Conservation (phyloP, 495 filamentous ascomycete genomes). For the Penicillium egyptiacum region DNA sequence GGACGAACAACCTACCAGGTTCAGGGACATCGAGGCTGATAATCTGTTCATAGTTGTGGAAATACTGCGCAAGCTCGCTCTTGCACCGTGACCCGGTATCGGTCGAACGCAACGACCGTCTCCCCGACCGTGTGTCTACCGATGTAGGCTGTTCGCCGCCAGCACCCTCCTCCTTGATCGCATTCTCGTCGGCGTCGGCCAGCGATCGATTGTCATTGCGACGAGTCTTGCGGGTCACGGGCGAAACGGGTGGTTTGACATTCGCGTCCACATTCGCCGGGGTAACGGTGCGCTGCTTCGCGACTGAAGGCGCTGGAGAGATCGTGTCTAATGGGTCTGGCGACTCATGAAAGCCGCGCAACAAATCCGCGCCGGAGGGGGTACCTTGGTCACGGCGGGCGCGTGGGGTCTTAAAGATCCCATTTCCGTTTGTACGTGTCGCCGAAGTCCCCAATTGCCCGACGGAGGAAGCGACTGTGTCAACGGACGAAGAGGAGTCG, state of each 20-base stretch:
- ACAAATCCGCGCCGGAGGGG: conserved; percentile 14
- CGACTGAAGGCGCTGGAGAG: conserved; percentile 24
- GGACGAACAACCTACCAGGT: conserved; percentile 56
- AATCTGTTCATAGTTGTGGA: conserved; percentile 87
- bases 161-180: neutral
- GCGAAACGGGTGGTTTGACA: conserved; percentile 8
- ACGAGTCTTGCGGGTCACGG: conserved; percentile 20
- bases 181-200: conserved; percentile 1
- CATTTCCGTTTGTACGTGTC: conserved; percentile 26
- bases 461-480: conserved; percentile 20
- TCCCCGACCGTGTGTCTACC: conserved; percentile 23
- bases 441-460: conserved; percentile 22
- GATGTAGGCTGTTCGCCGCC: conserved; percentile 12
- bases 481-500: conserved; percentile 21
- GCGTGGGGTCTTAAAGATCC: conserved; percentile 16
- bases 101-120: conserved; percentile 52
- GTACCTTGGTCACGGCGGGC: conserved; percentile 15
- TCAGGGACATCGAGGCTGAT: conserved; percentile 78
- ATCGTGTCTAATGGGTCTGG: conserved; percentile 46
- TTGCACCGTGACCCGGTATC: conserved; percentile 63
- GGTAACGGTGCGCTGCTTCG: conserved; percentile 17
- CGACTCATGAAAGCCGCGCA: conserved; percentile 27
- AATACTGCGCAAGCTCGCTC: conserved; percentile 85
- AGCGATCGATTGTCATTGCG: conserved; percentile 16
- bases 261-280: conserved; percentile 11